Base-by-base conservation (phyloP, 1,139 yeast species). In the Pichia sp. region DNA sequence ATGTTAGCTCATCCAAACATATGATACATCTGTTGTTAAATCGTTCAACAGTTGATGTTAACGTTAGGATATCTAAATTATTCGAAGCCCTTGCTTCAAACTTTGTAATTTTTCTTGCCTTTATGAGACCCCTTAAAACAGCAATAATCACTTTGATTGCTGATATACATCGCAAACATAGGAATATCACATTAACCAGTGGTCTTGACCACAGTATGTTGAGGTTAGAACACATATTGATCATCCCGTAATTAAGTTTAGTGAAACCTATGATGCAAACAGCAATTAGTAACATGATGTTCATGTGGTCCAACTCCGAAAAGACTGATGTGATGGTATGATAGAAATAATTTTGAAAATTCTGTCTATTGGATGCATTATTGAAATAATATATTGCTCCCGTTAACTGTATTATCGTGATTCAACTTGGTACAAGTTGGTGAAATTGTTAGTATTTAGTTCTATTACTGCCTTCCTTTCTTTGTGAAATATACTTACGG, bases 11-110 rank as follows among this genome's bases (percentile, higher is more conserved):
- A n/a, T 58, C 62, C 30, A 53, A 46, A 42, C 64, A 60, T 3
- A 60, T 58, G 15, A 59, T 36, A 43, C 64, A 60, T 28, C 40
- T 44, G 20, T 57, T 53, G 37, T 58, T 54, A 48, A 57, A 44
- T 15, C 30, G 32, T 12, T 46, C 39, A 18, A 42, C 21, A 9
- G 46, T 32, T 6, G 12, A 18, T 19, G 24, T 34, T n/a, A 40
- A 11, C 1, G 19, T 15, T 19, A 35, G 20, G 9, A 24, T 12
- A 47, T 46, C 20, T 45, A 39, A 14, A 34, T 39, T n/a, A 35
- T 22, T 35, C 24, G 44, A 28, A 15, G 51, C 59, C 28, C 53
- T 47, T 15, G 47, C 40, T 12, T 50, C 49, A 15, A 55, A 36
- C 31, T 54, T 50, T 15, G 58, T 48, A 32, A 57, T 53, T 38